phyloP scores from a whole-genome alignment of 225 moss, liverwort and hornwort genomes.

The Asterella californica region DNA sequence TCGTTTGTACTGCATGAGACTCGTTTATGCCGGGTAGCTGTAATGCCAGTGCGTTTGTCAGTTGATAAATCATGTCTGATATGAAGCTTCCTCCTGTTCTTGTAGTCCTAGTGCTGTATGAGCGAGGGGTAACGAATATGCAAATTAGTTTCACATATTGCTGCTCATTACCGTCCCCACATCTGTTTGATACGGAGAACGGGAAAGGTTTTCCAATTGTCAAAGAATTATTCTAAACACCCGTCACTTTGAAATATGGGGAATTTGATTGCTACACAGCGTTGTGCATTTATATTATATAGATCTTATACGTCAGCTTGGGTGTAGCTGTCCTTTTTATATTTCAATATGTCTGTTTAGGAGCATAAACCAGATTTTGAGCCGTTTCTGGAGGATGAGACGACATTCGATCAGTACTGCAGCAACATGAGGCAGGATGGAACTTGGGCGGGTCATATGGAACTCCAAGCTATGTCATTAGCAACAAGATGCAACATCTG shows the following conservation, averaged over 20 bases:
- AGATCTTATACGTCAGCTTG: neutral
- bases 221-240: neutral
- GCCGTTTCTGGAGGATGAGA: constrained; percentile 95
- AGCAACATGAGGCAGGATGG: constrained; percentile 79
- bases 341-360: constrained; percentile 32
- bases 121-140: too few relatives aligned
- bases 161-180: too few relatives aligned
- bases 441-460: constrained; percentile 97
- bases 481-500: constrained; percentile 92
- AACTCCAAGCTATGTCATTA: constrained; percentile 87
- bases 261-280: too few relatives aligned
- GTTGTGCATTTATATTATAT: too few relatives aligned
- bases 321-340: neutral
- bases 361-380: constrained; percentile 87
- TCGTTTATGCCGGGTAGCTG: too few relatives aligned
- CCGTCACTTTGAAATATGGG: too few relatives aligned
- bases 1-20: too few relatives aligned
- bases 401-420: constrained; percentile 86
- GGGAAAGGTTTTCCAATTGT: neutral
- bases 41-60: too few relatives aligned
- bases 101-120: too few relatives aligned
- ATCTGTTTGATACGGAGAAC: neutral
- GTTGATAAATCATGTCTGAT: too few relatives aligned
- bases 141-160: too few relatives aligned
- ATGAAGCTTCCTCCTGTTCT: too few relatives aligned